Percentiles rank a stretch among this genome's conserved stretches.
These are phyloP conservation scores for Smittium culicis DNA, from an alignment of 371 early-diverging fungal species.

Conservation along the genomic window DNA sequence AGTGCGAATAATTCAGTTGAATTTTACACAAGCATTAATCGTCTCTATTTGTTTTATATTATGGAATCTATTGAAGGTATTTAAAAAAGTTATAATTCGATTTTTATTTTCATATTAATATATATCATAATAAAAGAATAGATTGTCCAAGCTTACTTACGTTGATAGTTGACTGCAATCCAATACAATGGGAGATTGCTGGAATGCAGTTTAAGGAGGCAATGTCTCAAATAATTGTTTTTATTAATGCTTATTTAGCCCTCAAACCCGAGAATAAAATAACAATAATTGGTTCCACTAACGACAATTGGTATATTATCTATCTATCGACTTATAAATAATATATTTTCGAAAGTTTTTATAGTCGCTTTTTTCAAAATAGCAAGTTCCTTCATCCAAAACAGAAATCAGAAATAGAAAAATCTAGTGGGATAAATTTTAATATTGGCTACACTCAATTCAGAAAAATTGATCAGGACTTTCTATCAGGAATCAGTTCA, in stretches of 20 bases:
- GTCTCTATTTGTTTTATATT: too few species aligned
- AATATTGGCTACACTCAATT: not conserved
- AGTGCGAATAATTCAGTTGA: too few species aligned
- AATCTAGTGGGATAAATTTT: not conserved
- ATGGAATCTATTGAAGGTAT: not conserved
- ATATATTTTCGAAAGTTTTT: not conserved
- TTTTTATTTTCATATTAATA: not conserved
- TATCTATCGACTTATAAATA: not conserved
- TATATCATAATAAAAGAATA: not conserved
- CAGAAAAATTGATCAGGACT: not conserved
- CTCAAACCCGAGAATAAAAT: slow-evolving; percentile 67
- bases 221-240: slow-evolving; percentile 59
- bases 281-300: slow-evolving; percentile 49
- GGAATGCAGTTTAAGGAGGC: slow-evolving; percentile 47
- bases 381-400: not conserved
- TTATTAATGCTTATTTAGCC: slow-evolving; percentile 78
- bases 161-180: slow-evolving; percentile 61
- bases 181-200: slow-evolving; percentile 51
- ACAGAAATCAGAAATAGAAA: not conserved
- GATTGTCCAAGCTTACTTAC: slow-evolving; percentile 62
- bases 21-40: too few species aligned
- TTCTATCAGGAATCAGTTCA: not conserved
- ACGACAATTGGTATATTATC: slow-evolving; percentile 8
- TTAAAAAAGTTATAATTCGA: not conserved
- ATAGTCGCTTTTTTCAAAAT: not conserved